These are phyloP conservation scores for Cutaneotrichosporon dermatis DNA, from an alignment of 1,284 basidiomycete genomes.

Conservation along the genomic window DNA sequence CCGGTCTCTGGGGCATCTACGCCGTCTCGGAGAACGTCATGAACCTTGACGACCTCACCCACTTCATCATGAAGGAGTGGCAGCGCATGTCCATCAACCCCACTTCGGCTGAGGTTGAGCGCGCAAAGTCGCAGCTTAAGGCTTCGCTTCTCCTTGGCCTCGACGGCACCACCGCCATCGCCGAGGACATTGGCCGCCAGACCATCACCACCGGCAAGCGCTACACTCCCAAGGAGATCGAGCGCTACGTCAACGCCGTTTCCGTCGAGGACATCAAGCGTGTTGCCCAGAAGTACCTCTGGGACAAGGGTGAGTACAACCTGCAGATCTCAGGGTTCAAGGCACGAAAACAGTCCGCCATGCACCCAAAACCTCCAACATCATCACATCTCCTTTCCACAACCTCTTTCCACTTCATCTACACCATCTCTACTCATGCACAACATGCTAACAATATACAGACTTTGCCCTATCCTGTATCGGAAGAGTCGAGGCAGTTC, in stretches of 20 bases:
- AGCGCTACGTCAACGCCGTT: slow-evolving; percentile 85
- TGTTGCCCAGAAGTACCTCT: slow-evolving; percentile 86
- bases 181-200: slow-evolving; percentile 97
- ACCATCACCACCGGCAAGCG: slow-evolving; percentile 88
- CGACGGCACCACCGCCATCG: slow-evolving; percentile 92
- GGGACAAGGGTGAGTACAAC: slow-evolving; percentile 59
- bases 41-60: slow-evolving; percentile 89
- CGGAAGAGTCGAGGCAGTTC: slow-evolving; percentile 80
- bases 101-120: slow-evolving; percentile 81
- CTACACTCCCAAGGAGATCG: slow-evolving; percentile 89
- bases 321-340: no score
- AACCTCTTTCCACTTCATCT: no score
- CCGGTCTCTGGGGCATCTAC: slow-evolving; percentile 99
- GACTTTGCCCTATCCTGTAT: slow-evolving; percentile 69
- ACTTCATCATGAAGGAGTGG: slow-evolving; percentile 97
- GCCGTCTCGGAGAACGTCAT: slow-evolving; percentile 85
- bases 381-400: no score
- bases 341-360: no score
- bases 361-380: no score
- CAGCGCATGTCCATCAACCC: slow-evolving; percentile 89
- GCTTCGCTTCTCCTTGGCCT: slow-evolving; percentile 84
- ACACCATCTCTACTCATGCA: no score
- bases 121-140: slow-evolving; percentile 97
- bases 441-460: no score
- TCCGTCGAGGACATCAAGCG: slow-evolving; percentile 80